These are phyloP conservation scores for Eucalyptus cloeziana DNA, from an alignment of 345 rosid genomes.

Conservation along the genomic window DNA sequence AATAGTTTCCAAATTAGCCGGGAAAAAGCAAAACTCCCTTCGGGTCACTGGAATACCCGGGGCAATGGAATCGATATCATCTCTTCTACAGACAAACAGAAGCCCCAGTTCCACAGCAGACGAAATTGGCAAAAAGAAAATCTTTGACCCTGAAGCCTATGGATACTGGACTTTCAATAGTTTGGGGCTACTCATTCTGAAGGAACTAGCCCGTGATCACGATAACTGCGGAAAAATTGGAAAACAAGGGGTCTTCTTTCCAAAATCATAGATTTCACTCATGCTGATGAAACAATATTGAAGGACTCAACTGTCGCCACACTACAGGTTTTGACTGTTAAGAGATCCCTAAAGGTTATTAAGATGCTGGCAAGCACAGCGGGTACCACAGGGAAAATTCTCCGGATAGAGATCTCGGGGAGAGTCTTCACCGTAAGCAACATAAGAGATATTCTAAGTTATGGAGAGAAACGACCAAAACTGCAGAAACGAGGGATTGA, in stretches of 20 bases:
- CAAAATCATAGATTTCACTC: conserved; percentile 64
- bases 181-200: conserved; percentile 61
- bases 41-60: conserved; percentile 69
- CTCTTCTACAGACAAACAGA: conserved; percentile 48
- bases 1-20: conserved; percentile 49
- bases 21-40: conserved; percentile 54
- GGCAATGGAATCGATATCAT: conserved; percentile 79
- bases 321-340: conserved; percentile 44
- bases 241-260: conserved; percentile 70
- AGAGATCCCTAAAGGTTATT: conserved; percentile 51
- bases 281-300: conserved; percentile 33
- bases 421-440: conserved; percentile 52
- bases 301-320: conserved; percentile 27
- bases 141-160: conserved; percentile 27
- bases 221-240: conserved; percentile 87
- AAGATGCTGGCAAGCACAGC: conserved; percentile 62
- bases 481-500: conserved; percentile 63
- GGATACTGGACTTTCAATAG: conserved; percentile 58
- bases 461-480: conserved; percentile 32
- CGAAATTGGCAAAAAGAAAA: conserved; percentile 38
- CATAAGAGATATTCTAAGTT: conserved; percentile 50
- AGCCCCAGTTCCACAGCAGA: conserved; percentile 29
- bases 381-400: conserved; percentile 48
- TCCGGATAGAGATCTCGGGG: conserved; percentile 65
- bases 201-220: conserved; percentile 61